Base-by-base conservation (phyloP, 768 basidiomycete genomes). In the Suillus hirtellus region DNA sequence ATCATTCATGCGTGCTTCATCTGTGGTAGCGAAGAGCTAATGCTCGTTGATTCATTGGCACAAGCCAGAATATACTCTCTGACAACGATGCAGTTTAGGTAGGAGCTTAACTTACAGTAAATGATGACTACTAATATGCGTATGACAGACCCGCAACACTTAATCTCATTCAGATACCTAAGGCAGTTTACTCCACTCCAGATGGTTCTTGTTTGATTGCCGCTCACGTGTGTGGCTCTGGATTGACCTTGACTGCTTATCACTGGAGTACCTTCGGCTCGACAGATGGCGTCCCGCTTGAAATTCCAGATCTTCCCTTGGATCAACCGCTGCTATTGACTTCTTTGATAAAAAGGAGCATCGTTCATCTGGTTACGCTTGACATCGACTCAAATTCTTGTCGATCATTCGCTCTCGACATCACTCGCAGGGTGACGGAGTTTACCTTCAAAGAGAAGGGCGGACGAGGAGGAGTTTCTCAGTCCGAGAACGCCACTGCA, bases 241-340 rank as follows among this genome's bases (percentile, higher is more conserved):
- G 64, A 37, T 35, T 63, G 3, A 43, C 60, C 46, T 54, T 82
- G 10, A 77, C 73, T 1, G 80, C 80, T 0, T 86, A 82, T 65
- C 87, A 87, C 66, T 86, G 82, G 83, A 75, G 73, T 12, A 84
- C 84, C 2, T 86, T 88, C 63, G 87, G 86, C 3, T 81, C 83
- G 0, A 74, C 78, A 0, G 68, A 73, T 15, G 86, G 85, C 24
- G 80, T 80, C 27, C 17, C 35, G 0, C 67, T 85, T 0, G 68
- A 77, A n/a, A 62, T 82, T 27, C 75, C 71, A 0, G 66, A 67
- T 0, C 65, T 74, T n/a, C 62, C 67, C 4, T 52, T 65, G 10
- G 68, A 73, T 4, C 69, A 67, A 15, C 58, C 59, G 7, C 65
- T 75, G 17, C 53, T 70, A 44, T 10, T 84, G 15, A 86, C 85